Conservation (phyloP, 202 grass and related monocot species). For the Bolboschoenoplectus hybrid region DNA sequence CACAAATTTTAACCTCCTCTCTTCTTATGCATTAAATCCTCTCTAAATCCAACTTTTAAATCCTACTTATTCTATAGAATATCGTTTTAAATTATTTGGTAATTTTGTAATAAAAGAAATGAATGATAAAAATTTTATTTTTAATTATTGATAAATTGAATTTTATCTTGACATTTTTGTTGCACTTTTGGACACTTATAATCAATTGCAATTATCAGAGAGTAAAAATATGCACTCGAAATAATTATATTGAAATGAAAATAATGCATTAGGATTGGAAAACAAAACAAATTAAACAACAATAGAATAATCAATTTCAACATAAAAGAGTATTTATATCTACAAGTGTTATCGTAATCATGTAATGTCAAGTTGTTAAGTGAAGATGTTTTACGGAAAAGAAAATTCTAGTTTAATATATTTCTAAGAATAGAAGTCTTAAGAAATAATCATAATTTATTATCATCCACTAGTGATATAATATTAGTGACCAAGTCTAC, state of each 20-base stretch:
- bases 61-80: neutral
- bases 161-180: neutral
- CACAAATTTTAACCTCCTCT: neutral
- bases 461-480: neutral
- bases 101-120: neutral
- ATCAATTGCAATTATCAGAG: neutral
- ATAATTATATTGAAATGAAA: neutral
- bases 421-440: neutral
- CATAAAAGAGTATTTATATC: neutral
- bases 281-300: neutral
- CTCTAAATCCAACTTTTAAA: neutral
- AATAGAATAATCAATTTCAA: neutral
- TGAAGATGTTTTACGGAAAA: neutral
- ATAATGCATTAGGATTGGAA: neutral
- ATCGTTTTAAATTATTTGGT: neutral
- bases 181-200: neutral
- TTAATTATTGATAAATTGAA: neutral
- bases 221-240: neutral
- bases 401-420: neutral
- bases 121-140: neutral
- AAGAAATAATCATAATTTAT: neutral
- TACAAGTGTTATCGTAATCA: neutral
- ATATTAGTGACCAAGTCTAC: slow-evolving; percentile 8
- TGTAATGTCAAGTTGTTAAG: neutral
- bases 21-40: neutral